Evolutionary conservation across 805 yeast species (phyloP), one percentile per base, ranked within the genome.

Genomic region (Spathaspora gorwiae): DNA sequence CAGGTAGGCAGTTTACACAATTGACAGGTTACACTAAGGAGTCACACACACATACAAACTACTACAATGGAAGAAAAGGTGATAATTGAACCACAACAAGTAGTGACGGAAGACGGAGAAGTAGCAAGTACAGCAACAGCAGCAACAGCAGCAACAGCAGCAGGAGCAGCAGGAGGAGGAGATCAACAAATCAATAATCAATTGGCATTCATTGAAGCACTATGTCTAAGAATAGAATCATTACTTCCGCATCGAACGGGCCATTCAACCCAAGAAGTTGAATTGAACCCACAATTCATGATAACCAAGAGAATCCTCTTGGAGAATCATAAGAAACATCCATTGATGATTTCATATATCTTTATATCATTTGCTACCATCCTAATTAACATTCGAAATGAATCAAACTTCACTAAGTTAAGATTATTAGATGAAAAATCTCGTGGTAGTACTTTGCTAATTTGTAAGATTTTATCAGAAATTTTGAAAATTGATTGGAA

Each of bases 171-270:
- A 19, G 32, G 32, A 29, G 9, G 32, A 11, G 32, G 32, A 29
- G 6, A n/a, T n/a, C 31, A 27, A 27, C 7, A 9, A 11, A 3
- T 29, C 15, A 40, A 43, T 14, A 37, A 43, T 35, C 40, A 30
- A 34, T n/a, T 29, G 13, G 31, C 35, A 6, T 64, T 56, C 41
- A 53, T 66, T 6, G 54, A 54, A 14, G 52, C 62, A 7, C 43
- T 66, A 26, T 43, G 58, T 15, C 54, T 54, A 43, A 47, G 75
- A 37, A 54, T 71, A 35, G 67, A 61, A 40, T 56, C 64, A 26
- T 54, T 69, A 26, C 55, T 71, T 24, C 75, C 76, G 13, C 61
- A 56, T 50, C 53, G 68, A 27, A 64, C 73, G 1, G 73, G 75
- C n/a, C 60, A 61, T 47, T 52, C 67, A 4, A 47, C 67, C 9